Evolutionary conservation across 2,329 filamentous ascomycete genomes (phyloP).

Genomic region (Xenosphaeropsis pyriputrescens): DNA sequence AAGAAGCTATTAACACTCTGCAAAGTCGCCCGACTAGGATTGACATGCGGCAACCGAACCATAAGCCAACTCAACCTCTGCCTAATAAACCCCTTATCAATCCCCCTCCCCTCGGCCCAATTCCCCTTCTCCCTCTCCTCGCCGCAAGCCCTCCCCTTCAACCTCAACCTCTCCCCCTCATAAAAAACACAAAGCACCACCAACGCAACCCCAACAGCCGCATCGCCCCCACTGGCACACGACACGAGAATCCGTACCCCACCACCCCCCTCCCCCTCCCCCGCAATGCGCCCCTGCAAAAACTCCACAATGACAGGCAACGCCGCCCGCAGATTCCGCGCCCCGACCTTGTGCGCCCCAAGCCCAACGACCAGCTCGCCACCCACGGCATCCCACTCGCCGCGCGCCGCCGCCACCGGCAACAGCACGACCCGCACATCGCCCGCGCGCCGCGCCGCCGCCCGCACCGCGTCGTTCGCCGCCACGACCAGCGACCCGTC

Average conservation of each 20-base stretch:
- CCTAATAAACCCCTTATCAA: conserved; percentile 68
- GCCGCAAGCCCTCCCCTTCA: conserved; percentile 46
- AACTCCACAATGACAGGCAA: conserved; percentile 49
- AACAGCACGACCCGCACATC: conserved; percentile 23
- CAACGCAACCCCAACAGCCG: conserved; percentile 65
- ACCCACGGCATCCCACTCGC: conserved; percentile 23
- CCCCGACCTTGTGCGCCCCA: conserved; percentile 61
- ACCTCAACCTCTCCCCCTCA: conserved; percentile 29
- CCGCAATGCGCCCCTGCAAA: conserved; percentile 5
- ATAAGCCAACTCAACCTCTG: conserved; percentile 71
- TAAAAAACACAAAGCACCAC: conserved; percentile 63
- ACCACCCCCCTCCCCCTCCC: background rate
- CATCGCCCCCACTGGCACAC: conserved; percentile 66
- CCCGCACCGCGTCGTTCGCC: background rate
- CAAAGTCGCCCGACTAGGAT: conserved; percentile 71
- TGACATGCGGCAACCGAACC: conserved; percentile 61
- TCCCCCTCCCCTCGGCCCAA: conserved; percentile 11
- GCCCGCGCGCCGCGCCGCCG: background rate
- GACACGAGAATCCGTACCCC: conserved; percentile 35
- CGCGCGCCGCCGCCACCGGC: conserved; percentile 26
- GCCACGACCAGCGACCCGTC: background rate
- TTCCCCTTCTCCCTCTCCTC: conserved; percentile 29
- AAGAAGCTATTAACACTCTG: conserved; percentile 88
- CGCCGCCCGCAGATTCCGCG: conserved; percentile 64
- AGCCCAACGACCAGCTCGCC: conserved; percentile 41